Percentiles rank a stretch among this genome's conserved stretches.
Evolutionary conservation across 257 asterid species (phyloP).

Genomic region (Ligustrum vulgare): DNA sequence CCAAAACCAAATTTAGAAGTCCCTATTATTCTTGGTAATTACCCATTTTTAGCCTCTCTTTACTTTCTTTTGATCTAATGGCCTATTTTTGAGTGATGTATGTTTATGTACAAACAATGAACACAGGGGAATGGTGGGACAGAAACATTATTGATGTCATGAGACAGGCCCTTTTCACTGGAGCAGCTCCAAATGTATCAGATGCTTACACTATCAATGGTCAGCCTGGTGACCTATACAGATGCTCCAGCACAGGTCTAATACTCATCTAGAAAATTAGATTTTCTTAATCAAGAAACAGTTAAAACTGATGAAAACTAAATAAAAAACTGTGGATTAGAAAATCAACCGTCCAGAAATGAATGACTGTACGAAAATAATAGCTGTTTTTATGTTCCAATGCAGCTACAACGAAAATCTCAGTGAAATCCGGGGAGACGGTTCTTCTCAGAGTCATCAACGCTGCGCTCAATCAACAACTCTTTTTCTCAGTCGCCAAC

Average conservation of each 20-base stretch:
- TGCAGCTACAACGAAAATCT: conserved; percentile 47
- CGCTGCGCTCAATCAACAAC: conserved; percentile 69
- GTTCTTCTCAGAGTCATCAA: conserved; percentile 63
- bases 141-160: conserved; percentile 55
- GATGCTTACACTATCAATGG: conserved; percentile 82
- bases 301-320: background rate
- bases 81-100: background rate
- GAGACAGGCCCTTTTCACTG: conserved; percentile 60
- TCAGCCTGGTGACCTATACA: conserved; percentile 72
- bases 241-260: conserved; percentile 44
- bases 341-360: background rate
- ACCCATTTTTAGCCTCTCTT: background rate
- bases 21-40: conserved; percentile 60
- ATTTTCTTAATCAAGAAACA: background rate
- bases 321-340: background rate
- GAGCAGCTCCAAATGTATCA: conserved; percentile 73
- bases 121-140: conserved; percentile 84
- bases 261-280: background rate
- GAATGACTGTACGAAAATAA: too few relatives aligned
- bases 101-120: background rate
- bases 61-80: background rate
- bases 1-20: conserved; percentile 47
- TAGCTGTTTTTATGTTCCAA: background rate
- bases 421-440: conserved; percentile 48
- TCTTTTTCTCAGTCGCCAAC: conserved; percentile 59